phyloP scores from a whole-genome alignment of 2,329 filamentous ascomycete genomes.

The Juglanconis sp. region DNA sequence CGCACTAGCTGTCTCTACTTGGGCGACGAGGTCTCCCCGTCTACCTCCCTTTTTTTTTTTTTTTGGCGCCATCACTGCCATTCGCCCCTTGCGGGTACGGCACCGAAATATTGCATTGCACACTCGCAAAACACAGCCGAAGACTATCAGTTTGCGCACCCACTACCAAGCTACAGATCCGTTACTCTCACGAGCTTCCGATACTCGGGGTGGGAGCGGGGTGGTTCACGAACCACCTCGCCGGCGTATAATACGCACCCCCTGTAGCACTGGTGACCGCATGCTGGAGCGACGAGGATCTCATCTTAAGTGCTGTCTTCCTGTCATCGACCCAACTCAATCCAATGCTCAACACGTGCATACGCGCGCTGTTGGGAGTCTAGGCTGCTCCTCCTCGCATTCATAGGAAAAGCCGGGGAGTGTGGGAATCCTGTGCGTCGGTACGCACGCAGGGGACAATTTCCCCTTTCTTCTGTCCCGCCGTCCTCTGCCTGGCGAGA shows the following conservation, averaged over 20 bases:
- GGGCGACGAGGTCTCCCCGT: not conserved
- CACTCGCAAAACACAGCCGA: constrained; percentile 1
- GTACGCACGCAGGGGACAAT: constrained; percentile 7
- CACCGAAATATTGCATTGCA: constrained; percentile 6
- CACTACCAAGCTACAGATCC: constrained; percentile 8
- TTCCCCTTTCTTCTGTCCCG: not conserved
- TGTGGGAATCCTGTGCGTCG: constrained; percentile 10
- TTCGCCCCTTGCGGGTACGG: not conserved
- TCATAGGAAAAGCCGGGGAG: constrained; percentile 6
- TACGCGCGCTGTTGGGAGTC: not conserved
- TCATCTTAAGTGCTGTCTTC: too few species aligned
- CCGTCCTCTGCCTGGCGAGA: too few species aligned
- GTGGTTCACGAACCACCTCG: not conserved
- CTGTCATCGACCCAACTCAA: not conserved
- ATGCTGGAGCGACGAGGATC: too few species aligned
- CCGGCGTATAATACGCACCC: not conserved
- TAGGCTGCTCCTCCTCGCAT: constrained; percentile 9
- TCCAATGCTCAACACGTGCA: not conserved
- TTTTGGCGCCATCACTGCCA: not conserved
- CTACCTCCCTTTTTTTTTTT: not conserved
- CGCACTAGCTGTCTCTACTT: too few species aligned
- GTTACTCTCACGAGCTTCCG: not conserved
- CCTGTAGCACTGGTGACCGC: not conserved
- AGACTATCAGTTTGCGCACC: constrained; percentile 2
- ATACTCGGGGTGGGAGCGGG: constrained; percentile 2